Conservation (phyloP, 768 basidiomycete genomes). For the Hypholoma sublateritium region DNA sequence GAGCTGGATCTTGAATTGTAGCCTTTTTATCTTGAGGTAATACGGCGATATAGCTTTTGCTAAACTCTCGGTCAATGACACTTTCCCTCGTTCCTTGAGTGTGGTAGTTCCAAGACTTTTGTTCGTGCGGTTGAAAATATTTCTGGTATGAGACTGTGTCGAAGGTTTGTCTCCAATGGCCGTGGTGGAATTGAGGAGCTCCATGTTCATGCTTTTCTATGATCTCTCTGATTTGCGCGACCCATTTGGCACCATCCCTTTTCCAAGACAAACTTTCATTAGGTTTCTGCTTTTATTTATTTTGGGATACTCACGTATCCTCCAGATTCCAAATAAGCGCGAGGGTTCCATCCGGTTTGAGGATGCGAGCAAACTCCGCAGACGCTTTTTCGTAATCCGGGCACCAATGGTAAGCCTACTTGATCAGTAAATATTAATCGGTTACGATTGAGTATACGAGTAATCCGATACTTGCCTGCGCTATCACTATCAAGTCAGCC, state of each 20-base stretch:
- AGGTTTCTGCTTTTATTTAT: not conserved
- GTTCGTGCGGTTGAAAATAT: conserved; percentile 59
- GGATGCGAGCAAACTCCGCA: conserved; percentile 76
- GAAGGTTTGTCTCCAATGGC: conserved; percentile 73
- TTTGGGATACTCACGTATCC: conserved; percentile 48
- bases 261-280: not conserved
- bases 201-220: conserved; percentile 70
- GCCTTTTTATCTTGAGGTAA: conserved; percentile 57
- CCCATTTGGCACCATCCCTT: conserved; percentile 67
- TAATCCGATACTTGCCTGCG: conserved; percentile 49
- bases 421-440: no score
- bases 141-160: conserved; percentile 57
- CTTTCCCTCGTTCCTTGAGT: conserved; percentile 53
- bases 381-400: conserved; percentile 73
- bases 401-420: conserved; percentile 92
- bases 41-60: conserved; percentile 84
- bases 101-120: conserved; percentile 53
- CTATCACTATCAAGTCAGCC: conserved; percentile 77
- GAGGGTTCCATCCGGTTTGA: conserved; percentile 72
- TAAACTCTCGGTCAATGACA: conserved; percentile 65
- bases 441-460: conserved; percentile 5
- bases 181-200: conserved; percentile 81
- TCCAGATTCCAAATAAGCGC: conserved; percentile 92
- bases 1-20: conserved; percentile 49
- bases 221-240: conserved; percentile 65